These are phyloP conservation scores for Amanita polypyramis DNA, from an alignment of 768 basidiomycete genomes.

Conservation along the genomic window DNA sequence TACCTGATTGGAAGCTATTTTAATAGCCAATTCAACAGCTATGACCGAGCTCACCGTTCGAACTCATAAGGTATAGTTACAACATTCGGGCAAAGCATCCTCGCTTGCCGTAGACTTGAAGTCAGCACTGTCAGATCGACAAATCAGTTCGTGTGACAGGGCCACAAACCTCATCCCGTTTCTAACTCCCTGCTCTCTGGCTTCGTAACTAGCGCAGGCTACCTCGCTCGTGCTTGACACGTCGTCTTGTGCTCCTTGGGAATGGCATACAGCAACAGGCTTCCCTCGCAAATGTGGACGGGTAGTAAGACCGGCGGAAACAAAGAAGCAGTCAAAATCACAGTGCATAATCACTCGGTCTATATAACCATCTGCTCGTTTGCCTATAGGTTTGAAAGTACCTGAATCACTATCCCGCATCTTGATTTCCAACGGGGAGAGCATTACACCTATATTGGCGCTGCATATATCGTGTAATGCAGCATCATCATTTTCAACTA, in stretches of 20 bases:
- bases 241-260: slow-evolving; percentile 67
- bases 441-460: slow-evolving; percentile 24
- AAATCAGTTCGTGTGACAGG: not conserved
- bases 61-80: slow-evolving; percentile 91
- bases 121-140: not conserved
- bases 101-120: slow-evolving; percentile 65
- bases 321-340: slow-evolving; percentile 97
- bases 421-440: not conserved
- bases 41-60: slow-evolving; percentile 40
- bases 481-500: slow-evolving; percentile 10
- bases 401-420: not conserved
- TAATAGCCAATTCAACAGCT: not conserved
- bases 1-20: slow-evolving; percentile 47
- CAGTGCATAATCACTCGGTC: slow-evolving; percentile 76
- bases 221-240: slow-evolving; percentile 85
- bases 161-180: slow-evolving; percentile 87
- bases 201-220: slow-evolving; percentile 91
- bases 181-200: slow-evolving; percentile 75
- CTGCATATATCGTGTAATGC: slow-evolving; percentile 29
- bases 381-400: not conserved
- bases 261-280: slow-evolving; percentile 93
- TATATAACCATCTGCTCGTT: not conserved
- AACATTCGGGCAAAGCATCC: slow-evolving; percentile 62
- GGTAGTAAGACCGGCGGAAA: slow-evolving; percentile 75
- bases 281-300: slow-evolving; percentile 78